A percentile compares a stretch with the other conserved stretches of the same genome.
Evolutionary conservation across 1,139 yeast genomes (phyloP).

Genomic region (Yamadazyma sp.): DNA sequence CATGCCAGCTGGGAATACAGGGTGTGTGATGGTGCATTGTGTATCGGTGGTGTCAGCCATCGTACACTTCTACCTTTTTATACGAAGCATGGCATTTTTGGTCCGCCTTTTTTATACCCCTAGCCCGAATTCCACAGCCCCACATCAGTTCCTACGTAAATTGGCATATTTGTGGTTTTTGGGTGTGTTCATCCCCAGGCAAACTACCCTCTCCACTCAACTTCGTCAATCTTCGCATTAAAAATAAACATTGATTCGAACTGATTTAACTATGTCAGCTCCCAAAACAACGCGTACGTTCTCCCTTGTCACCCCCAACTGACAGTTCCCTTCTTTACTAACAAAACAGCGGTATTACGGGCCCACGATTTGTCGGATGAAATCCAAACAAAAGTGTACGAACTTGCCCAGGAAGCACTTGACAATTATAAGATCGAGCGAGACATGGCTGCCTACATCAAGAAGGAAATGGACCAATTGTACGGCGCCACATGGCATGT

Average conservation of each 20-base stretch:
- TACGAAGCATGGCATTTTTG: too few species aligned
- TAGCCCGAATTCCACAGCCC: too few species aligned
- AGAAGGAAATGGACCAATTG: slow-evolving; percentile 61
- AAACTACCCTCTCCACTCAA: neutral
- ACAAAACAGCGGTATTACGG: slow-evolving; percentile 39
- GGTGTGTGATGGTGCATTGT: too few species aligned
- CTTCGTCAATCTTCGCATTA: slow-evolving; percentile 1
- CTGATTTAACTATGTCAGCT: slow-evolving; percentile 10
- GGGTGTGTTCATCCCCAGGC: neutral
- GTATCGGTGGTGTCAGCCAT: too few species aligned
- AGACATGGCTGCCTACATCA: slow-evolving; percentile 79
- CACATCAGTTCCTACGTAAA: too few species aligned
- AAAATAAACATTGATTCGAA: slow-evolving; percentile 2
- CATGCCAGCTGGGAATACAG: too few species aligned
- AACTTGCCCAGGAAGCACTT: slow-evolving; percentile 54
- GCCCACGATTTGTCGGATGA: slow-evolving; percentile 57
- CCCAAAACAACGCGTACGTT: slow-evolving; percentile 15
- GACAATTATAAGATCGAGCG: slow-evolving; percentile 50
- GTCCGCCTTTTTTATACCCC: too few species aligned
- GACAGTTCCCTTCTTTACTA: slow-evolving; percentile 11
- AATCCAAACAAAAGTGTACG: slow-evolving; percentile 57
- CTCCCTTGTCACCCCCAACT: neutral
- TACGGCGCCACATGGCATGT: slow-evolving; percentile 95
- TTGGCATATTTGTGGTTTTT: too few species aligned
- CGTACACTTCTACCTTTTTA: too few species aligned